phyloP scores from a whole-genome alignment of 495 filamentous ascomycete genomes.

The Talaromyces wortmannii region DNA sequence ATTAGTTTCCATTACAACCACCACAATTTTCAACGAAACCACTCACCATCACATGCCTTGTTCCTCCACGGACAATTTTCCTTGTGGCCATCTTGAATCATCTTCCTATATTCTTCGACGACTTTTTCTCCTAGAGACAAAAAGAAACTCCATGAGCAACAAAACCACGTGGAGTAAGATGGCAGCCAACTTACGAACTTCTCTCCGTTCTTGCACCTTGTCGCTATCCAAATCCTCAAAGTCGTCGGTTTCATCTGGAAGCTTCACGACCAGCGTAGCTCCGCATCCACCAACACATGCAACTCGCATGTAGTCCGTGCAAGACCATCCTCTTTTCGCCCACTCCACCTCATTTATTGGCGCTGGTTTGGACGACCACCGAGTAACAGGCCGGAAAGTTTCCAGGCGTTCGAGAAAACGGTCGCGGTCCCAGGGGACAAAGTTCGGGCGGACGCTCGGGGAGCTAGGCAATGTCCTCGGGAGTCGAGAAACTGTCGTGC shows the following conservation, averaged over 20 bases:
- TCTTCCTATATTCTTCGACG: conserved; percentile 66
- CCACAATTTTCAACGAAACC: not conserved
- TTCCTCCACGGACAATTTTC: conserved; percentile 81
- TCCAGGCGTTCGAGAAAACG: conserved; percentile 75
- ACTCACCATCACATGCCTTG: conserved; percentile 74
- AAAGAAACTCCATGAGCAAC: conserved; percentile 7
- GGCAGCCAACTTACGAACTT: conserved; percentile 40
- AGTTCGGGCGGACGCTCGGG: conserved; percentile 43
- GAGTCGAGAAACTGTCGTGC: conserved; percentile 3
- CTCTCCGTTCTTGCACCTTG: conserved; percentile 58
- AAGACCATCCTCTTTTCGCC: conserved; percentile 92
- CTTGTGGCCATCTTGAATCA: conserved; percentile 71
- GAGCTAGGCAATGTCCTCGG: not conserved
- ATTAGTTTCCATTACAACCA: not conserved
- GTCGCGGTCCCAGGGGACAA: conserved; percentile 77
- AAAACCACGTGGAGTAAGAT: not conserved
- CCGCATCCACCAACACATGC: conserved; percentile 74
- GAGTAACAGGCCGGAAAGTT: conserved; percentile 82
- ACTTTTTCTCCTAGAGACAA: conserved; percentile 47
- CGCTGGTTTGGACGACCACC: conserved; percentile 73
- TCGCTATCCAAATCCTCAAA: conserved; percentile 41
- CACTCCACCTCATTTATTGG: conserved; percentile 85
- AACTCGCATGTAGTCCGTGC: conserved; percentile 74
- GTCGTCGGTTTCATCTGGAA: conserved; percentile 55
- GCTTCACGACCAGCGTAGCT: conserved; percentile 71